phyloP scores from a whole-genome alignment of 176 grass and related monocot genomes.

The Lolium multiflorum region DNA sequence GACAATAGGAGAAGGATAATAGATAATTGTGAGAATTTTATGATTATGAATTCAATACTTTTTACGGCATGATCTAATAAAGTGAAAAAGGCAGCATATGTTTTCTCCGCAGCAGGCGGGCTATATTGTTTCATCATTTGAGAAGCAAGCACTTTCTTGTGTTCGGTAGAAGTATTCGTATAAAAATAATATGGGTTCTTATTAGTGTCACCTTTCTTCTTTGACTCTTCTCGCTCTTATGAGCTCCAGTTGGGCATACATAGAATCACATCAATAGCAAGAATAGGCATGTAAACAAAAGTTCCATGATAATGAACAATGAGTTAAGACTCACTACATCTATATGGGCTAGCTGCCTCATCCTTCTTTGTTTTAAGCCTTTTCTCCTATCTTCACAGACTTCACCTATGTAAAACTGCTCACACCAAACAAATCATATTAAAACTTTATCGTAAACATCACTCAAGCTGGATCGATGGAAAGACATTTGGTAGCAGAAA shows the following conservation, averaged over 20 bases:
- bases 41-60: background rate
- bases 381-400: too few species aligned
- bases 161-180: conserved; percentile 48
- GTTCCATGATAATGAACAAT: too few species aligned
- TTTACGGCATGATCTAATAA: background rate
- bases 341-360: too few species aligned
- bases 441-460: too few species aligned
- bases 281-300: too few species aligned
- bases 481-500: too few species aligned
- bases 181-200: conserved; percentile 73
- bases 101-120: conserved; percentile 60
- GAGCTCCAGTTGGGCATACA: conserved; percentile 49
- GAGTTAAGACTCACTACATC: too few species aligned
- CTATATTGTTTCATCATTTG: conserved; percentile 81
- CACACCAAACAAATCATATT: too few species aligned
- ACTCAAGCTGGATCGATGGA: too few species aligned
- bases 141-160: conserved; percentile 58
- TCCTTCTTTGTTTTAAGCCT: too few species aligned
- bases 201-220: conserved; percentile 47
- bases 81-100: conserved; percentile 41
- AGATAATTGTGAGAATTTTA: conserved; percentile 14
- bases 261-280: conserved; percentile 6
- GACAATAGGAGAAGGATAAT: background rate
- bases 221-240: conserved; percentile 64
- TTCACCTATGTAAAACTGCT: too few species aligned